phyloP scores from a whole-genome alignment of 1,284 basidiomycete genomes.

The Rhodotorula sp. region DNA sequence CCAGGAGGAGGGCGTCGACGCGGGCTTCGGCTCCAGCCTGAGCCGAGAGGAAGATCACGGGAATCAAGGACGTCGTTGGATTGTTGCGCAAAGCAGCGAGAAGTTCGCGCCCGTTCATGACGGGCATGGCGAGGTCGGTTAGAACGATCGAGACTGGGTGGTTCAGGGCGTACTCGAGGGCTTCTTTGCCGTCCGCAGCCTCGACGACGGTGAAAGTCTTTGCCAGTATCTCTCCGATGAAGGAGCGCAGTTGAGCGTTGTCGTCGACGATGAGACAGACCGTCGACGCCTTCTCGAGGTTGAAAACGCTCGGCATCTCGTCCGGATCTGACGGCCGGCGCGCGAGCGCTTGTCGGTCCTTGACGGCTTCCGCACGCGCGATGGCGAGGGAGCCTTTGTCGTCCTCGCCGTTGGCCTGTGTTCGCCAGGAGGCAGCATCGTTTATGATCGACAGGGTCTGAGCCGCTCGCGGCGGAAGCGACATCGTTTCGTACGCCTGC shows the following conservation, averaged over 20 bases:
- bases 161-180: constrained; percentile 36
- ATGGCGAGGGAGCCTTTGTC: background rate
- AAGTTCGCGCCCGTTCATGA: constrained; percentile 37
- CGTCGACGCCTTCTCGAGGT: constrained; percentile 17
- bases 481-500: constrained; percentile 12
- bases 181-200: constrained; percentile 36
- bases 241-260: constrained; percentile 25
- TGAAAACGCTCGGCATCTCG: constrained; percentile 9
- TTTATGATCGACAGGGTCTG: constrained; percentile 28
- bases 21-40: constrained; percentile 43
- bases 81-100: constrained; percentile 35
- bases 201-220: constrained; percentile 39
- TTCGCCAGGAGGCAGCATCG: constrained; percentile 29
- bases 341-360: background rate
- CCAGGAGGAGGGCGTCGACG: constrained; percentile 42
- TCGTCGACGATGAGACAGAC: constrained; percentile 34
- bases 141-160: constrained; percentile 38
- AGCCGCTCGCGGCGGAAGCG: constrained; percentile 9
- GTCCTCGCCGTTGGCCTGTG: background rate
- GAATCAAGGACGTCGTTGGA: constrained; percentile 32
- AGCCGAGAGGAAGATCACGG: constrained; percentile 44
- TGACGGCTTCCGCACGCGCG: background rate
- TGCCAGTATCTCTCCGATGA: constrained; percentile 39
- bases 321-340: constrained; percentile 1
- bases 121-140: constrained; percentile 44